Percentiles rank a stretch among this genome's conserved stretches.
These are phyloP conservation scores for Madurella fahalii DNA, from an alignment of 2,329 filamentous ascomycete species.

Conservation along the genomic window DNA sequence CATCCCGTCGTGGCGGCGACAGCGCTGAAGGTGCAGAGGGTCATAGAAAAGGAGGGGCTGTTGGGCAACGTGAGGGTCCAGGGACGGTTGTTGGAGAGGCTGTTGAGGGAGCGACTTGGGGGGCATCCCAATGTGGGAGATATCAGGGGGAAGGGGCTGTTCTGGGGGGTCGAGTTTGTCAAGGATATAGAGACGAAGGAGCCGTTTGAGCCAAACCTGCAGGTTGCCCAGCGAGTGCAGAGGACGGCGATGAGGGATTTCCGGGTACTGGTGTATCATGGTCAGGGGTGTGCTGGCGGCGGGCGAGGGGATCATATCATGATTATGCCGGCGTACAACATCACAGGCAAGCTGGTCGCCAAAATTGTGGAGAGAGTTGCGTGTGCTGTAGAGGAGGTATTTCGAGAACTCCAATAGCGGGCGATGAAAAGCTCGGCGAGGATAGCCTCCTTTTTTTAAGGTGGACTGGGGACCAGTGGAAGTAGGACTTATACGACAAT, in stretches of 20 bases:
- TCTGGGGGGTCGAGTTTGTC: slow-evolving; percentile 47
- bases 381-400: slow-evolving; percentile 16
- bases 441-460: not conserved
- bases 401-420: not conserved
- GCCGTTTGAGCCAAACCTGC: slow-evolving; percentile 19
- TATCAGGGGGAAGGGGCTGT: slow-evolving; percentile 57
- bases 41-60: slow-evolving; percentile 54
- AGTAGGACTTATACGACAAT: too few relatives aligned
- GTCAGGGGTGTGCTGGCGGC: slow-evolving; percentile 50
- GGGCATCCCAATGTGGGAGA: slow-evolving; percentile 52
- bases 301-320: slow-evolving; percentile 60
- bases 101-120: slow-evolving; percentile 41
- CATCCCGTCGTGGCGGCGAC: slow-evolving; percentile 57
- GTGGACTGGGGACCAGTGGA: too few relatives aligned
- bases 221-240: slow-evolving; percentile 20
- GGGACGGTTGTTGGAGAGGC: slow-evolving; percentile 45
- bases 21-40: slow-evolving; percentile 58
- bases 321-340: slow-evolving; percentile 57
- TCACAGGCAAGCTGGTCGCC: slow-evolving; percentile 50
- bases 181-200: slow-evolving; percentile 19
- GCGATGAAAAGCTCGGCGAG: not conserved
- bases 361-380: slow-evolving; percentile 41
- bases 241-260: slow-evolving; percentile 33
- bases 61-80: slow-evolving; percentile 54
- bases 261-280: slow-evolving; percentile 57